Evolutionary conservation across 306 rosid species (phyloP), one percentile per base, ranked within the genome.

Genomic region (Citrullus mucosospermus): DNA sequence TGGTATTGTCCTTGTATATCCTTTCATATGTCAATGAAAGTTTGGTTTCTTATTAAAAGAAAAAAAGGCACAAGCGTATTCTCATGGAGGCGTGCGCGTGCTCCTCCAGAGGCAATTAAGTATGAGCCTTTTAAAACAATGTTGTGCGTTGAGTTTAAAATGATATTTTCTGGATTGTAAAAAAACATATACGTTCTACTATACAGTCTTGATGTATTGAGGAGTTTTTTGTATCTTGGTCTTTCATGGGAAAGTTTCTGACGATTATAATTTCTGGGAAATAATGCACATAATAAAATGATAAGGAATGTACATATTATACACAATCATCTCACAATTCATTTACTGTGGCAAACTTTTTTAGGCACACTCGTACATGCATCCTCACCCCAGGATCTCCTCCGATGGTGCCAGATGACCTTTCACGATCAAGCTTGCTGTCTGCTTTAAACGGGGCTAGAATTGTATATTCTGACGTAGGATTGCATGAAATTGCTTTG

Each of bases 351-450:
- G 59, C 48, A 32, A 78, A 81, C 72, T 57, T 77, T 78, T 81
- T 75, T 88, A 95, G 98, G 84, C 90, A 91, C 82, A 87, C 97
- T 75, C 97, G 97, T 39, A 95, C 97, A 6, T 88, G 93, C 79
- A 89, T 95, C 76, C 86, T 79, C 88, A 91, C 97, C 71, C 88
- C 96, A 17, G 98, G 93, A 81, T 88, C 91, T 79, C 97, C 97
- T 88, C 89, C 91, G 44, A 57, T 91, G 93, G 79, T 77, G 85
- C 89, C 92, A 25, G 87, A 85, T 65, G 97, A 95, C 80, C 82
- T 92, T 78, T 82, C 96, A 18, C 85, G 8, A 67, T 78, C 90
- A 44, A 88, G 81, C 80, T 54, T 95, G 58, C 81, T 79, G 56
- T 92, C 96, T 80, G 89, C 95, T 17, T 78, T 92, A 81, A 84